Evolutionary conservation across 192 early-diverging fungal species (phyloP).

Genomic region (Coemansia umbellata): DNA sequence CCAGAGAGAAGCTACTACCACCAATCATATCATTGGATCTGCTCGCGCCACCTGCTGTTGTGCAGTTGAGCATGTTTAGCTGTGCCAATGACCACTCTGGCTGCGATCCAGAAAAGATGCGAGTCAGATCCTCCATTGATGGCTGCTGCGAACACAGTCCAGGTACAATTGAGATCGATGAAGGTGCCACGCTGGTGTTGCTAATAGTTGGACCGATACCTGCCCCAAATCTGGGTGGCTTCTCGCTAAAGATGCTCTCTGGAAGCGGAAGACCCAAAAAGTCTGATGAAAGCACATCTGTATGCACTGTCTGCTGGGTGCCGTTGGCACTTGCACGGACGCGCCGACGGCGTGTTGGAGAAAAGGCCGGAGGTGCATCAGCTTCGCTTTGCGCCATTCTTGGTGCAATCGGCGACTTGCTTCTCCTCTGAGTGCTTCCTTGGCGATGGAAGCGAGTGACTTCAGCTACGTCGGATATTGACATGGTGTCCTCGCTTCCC

Average conservation of each 20-base stretch:
- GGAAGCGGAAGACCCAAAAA: constrained; percentile 47
- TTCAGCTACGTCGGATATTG: constrained; percentile 43
- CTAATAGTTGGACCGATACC: background rate
- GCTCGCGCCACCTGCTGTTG: background rate
- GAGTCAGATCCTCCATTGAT: constrained; percentile 31
- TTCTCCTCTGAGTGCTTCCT: constrained; percentile 22
- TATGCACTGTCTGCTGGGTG: constrained; percentile 23
- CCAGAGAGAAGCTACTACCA: constrained; percentile 24
- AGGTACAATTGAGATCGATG: constrained; percentile 14
- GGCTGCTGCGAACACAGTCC: constrained; percentile 31
- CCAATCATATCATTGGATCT: constrained; percentile 11
- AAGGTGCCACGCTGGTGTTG: background rate
- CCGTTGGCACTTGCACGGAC: constrained; percentile 16
- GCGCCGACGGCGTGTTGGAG: constrained; percentile 13
- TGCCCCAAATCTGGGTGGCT: constrained; percentile 19
- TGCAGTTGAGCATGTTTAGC: constrained; percentile 33
- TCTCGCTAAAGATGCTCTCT: constrained; percentile 42
- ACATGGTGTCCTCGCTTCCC: constrained; percentile 48
- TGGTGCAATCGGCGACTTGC: constrained; percentile 22
- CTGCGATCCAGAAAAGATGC: constrained; percentile 15
- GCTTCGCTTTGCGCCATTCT: constrained; percentile 47
- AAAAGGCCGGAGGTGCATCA: constrained; percentile 10
- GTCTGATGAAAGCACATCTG: constrained; percentile 44
- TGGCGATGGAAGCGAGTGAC: constrained; percentile 47
- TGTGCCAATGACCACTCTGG: constrained; percentile 46